Evolutionary conservation across 2,329 filamentous ascomycete genomes (phyloP), one percentile per base, ranked within the genome.

Genomic region (Chrysoporthe cubensis): DNA sequence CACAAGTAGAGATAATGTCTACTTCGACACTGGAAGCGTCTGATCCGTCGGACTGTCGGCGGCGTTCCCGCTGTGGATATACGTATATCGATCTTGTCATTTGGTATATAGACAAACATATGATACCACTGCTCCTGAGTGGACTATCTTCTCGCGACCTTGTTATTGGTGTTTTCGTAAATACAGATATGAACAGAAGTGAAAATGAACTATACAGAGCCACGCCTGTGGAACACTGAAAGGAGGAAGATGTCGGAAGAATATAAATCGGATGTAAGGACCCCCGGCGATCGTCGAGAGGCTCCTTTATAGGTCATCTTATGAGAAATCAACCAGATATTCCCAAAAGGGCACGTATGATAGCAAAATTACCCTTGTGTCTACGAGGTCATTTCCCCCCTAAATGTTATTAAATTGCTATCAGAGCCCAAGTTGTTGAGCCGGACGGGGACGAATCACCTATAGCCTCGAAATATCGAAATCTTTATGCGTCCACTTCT

Each of bases 401-500:
- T 46, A 46, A 11, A 11, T 46, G 11, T 46, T 46, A 26, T 26
- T 26, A 26, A 26, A 40, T 40, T 40, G 9, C 37, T 40, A 40
- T 40, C 37, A 40, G 4, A 40, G 37, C 37, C 37, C 37, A 9
- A 40, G 37, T 11, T 54, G 50, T 21, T 11, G 50, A n/a, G 50
- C n/a, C 9, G n/a, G 9, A 54, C n/a, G n/a, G 21, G 3, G 9
- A 26, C 21, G 9, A 9, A 54, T 58, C 40, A 59, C 58, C 59
- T 69, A 69, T 16, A 69, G 43, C 59, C 65, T 67, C 16, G 57
- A 43, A 21, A 92, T 80, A 73, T 84, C 85, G 80, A 97, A 99
- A 78, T 99, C 96, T 85, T 99, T 99, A 83, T 97, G 92, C 57
- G 90, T 89, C 96, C 96, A 99, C 82, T 98, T 99, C 87, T 98